Evolutionary conservation across 2,329 filamentous ascomycete genomes (phyloP), one percentile per base, ranked within the genome.

Genomic region (Endothia cerciana): DNA sequence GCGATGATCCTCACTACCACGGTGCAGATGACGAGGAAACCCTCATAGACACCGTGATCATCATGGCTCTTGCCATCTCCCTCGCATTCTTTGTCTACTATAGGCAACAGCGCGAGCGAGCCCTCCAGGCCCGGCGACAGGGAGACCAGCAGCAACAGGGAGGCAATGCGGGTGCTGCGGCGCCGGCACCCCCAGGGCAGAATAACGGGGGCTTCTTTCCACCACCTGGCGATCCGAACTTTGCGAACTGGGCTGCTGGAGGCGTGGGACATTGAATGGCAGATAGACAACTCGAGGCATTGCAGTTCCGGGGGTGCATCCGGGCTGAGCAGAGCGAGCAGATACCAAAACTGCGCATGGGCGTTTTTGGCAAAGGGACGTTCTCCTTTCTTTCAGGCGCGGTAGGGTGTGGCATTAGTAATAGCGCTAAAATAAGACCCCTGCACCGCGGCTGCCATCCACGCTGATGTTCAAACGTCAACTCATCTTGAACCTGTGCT

Each of bases 11-110:
- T 7, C 67, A 69, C 25, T 67, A 89, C 2, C 78, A 89, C 22
- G 83, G 84, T 28, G 81, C 86, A 6, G 83, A 87, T 2, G 83
- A 91, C 38, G 91, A 94, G 60, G 92, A 93, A 57, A 91, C 92
- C 15, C 80, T 97, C 19, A 65, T 97, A 13, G 95, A 98, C 77
- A 94, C 91, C 53, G 78, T 97, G 30, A 81, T 97, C 55, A 96
- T 99, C 68, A 82, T 97, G 17, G 89, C 87, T 1, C 80, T 98
- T 17, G 89, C 91, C 0, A 88, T 89, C 17, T 87, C 88, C 0
- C 82, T 98, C 63, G 87, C 91, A 0, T 86, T 91, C 62, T 81
- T 98, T 40, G 84, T 98, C 19, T 97, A 93, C 77, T 94, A 95
- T 76, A 83, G 92, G 25, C 89, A 92, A 69, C 88, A 87, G 73